A percentile compares a stretch with the other conserved stretches of the same genome.
Evolutionary conservation across 306 rosid species (phyloP).

Genomic region (Arachis hypogaea): DNA sequence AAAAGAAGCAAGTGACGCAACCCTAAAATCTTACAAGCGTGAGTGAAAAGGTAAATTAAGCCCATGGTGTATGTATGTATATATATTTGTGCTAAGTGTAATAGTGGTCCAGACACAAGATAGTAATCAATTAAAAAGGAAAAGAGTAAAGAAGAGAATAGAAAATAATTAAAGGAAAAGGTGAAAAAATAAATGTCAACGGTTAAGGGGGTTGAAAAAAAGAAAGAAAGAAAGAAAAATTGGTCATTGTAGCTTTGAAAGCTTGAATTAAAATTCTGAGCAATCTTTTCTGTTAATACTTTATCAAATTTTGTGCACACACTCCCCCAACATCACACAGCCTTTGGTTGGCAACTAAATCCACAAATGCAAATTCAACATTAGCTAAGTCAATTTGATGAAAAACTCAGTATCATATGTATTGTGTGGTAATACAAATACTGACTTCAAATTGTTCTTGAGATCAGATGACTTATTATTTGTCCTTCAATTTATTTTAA

Average conservation of each 20-base stretch:
- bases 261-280: constrained; percentile 50
- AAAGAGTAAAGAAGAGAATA: constrained; percentile 50
- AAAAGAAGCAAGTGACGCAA: constrained; percentile 55
- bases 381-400: neutral
- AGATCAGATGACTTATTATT: too few species aligned
- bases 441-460: too few species aligned
- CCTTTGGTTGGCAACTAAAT: constrained; percentile 46
- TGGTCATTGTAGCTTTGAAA: constrained; percentile 57
- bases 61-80: constrained; percentile 52
- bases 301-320: constrained; percentile 86
- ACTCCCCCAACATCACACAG: constrained; percentile 44
- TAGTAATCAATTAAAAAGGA: constrained; percentile 55
- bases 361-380: constrained; percentile 40
- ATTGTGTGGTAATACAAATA: too few species aligned
- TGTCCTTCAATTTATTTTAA: too few species aligned
- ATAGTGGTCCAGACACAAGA: constrained; percentile 76
- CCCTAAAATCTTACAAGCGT: constrained; percentile 53
- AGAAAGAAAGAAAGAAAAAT: constrained; percentile 33
- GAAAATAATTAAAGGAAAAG: constrained; percentile 38
- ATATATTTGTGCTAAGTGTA: constrained; percentile 74
- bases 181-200: constrained; percentile 66
- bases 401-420: neutral
- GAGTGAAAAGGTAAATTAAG: constrained; percentile 71
- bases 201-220: constrained; percentile 34
- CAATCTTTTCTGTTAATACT: constrained; percentile 58